Evolutionary conservation across 805 yeast genomes (phyloP).

Genomic region (Pichia pseudocactophila): DNA sequence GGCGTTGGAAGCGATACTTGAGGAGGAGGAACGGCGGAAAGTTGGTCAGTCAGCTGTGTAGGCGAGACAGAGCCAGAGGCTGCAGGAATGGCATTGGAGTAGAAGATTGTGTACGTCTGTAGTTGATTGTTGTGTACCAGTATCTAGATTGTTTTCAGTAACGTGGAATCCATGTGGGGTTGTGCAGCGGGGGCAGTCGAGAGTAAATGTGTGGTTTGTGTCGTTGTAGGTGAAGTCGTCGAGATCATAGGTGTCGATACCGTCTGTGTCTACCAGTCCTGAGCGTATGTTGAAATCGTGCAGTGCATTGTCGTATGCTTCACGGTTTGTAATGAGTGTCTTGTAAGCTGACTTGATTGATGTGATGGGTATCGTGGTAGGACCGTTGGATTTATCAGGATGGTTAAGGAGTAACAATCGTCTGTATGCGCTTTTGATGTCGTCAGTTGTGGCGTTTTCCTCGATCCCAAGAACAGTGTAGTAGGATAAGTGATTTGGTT

Average conservation of each 20-base stretch:
- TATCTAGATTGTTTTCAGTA: slow-evolving; percentile 50
- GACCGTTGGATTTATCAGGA: slow-evolving; percentile 58
- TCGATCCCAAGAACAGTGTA: slow-evolving; percentile 53
- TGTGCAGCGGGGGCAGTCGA: slow-evolving; percentile 55
- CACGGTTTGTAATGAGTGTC: slow-evolving; percentile 38
- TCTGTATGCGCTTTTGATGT: slow-evolving; percentile 58
- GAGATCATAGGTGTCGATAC: slow-evolving; percentile 52
- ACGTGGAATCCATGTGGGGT: slow-evolving; percentile 40
- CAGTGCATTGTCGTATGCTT: slow-evolving; percentile 45
- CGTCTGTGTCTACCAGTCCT: slow-evolving; percentile 35
- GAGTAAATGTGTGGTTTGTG: slow-evolving; percentile 10
- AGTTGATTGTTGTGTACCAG: slow-evolving; percentile 30
- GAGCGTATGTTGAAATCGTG: slow-evolving; percentile 25
- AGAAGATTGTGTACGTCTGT: slow-evolving; percentile 49
- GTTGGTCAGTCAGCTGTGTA: slow-evolving; percentile 29
- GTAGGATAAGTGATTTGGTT: slow-evolving; percentile 24
- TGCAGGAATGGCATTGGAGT: slow-evolving; percentile 69
- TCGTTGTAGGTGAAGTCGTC: slow-evolving; percentile 27
- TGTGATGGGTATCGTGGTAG: slow-evolving; percentile 16
- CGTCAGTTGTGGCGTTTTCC: slow-evolving; percentile 28
- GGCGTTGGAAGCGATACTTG: slow-evolving; percentile 56
- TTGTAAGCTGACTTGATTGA: slow-evolving; percentile 57
- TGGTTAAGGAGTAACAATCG: slow-evolving; percentile 52
- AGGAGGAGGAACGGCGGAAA: slow-evolving; percentile 37
- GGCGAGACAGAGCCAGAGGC: slow-evolving; percentile 74